A percentile compares a stretch with the other conserved stretches of the same genome.
Evolutionary conservation across 352 stramenopile species (phyloP).

Genomic region (Pythium coloratum): DNA sequence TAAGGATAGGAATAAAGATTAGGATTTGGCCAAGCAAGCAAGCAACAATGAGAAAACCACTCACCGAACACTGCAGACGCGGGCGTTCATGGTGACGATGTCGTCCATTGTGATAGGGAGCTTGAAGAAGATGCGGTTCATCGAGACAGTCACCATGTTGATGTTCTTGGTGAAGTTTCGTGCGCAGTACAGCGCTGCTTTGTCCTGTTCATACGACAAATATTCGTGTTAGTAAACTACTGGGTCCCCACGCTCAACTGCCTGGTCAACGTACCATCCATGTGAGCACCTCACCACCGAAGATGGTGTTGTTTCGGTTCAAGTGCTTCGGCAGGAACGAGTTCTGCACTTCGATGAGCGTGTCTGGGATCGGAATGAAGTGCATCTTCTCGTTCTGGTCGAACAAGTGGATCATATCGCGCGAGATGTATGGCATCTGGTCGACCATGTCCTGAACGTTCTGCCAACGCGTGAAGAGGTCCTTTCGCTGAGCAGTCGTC

Average conservation of each 20-base stretch:
- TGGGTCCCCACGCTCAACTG: not conserved
- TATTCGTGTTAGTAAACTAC: not conserved
- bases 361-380: constrained; percentile 57
- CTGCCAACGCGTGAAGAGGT: constrained; percentile 59
- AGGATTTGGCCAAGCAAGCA: not conserved
- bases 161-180: constrained; percentile 71
- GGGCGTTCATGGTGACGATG: constrained; percentile 66
- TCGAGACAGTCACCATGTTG: constrained; percentile 65
- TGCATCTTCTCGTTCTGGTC: constrained; percentile 44
- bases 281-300: constrained; percentile 63
- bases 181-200: constrained; percentile 61
- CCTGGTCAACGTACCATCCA: constrained; percentile 43
- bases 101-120: constrained; percentile 65
- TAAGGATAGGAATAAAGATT: constrained; percentile 7
- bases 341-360: constrained; percentile 73
- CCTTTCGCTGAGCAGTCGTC: constrained; percentile 62
- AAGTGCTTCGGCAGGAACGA: constrained; percentile 73
- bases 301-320: constrained; percentile 78
- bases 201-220: constrained; percentile 34
- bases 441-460: constrained; percentile 67
- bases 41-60: constrained; percentile 4
- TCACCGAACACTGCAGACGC: constrained; percentile 57
- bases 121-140: constrained; percentile 76
- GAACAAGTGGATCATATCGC: constrained; percentile 56
- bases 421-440: constrained; percentile 53